Evolutionary conservation across 2,329 filamentous ascomycete genomes (phyloP).

Genomic region (Monilinia aucupariae): DNA sequence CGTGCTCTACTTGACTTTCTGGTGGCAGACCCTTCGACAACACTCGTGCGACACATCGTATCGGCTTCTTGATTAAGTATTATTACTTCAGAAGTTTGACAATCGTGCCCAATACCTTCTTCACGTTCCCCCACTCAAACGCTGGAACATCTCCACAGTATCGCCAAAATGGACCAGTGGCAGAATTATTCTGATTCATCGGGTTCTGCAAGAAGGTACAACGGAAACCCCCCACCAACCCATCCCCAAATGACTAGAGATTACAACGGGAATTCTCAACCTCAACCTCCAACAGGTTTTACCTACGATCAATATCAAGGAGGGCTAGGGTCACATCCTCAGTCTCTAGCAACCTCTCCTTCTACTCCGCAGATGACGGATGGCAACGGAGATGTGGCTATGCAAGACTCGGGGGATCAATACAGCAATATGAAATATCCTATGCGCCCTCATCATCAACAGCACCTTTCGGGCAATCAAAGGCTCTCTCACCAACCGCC

Average conservation of each 20-base stretch:
- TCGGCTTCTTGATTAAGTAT: neutral
- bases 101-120: slow-evolving; percentile 17
- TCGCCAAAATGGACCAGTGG: slow-evolving; percentile 56
- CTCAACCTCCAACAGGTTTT: slow-evolving; percentile 53
- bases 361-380: slow-evolving; percentile 58
- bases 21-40: slow-evolving; percentile 12
- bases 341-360: slow-evolving; percentile 54
- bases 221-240: slow-evolving; percentile 43
- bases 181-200: slow-evolving; percentile 62
- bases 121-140: slow-evolving; percentile 25
- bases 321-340: slow-evolving; percentile 39
- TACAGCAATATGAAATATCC: slow-evolving; percentile 80
- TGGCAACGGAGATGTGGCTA: slow-evolving; percentile 69
- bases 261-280: slow-evolving; percentile 38
- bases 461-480: slow-evolving; percentile 54
- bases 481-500: slow-evolving; percentile 61
- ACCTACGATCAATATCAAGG: slow-evolving; percentile 64
- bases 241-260: slow-evolving; percentile 46
- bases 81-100: slow-evolving; percentile 8
- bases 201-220: slow-evolving; percentile 60
- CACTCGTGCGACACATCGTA: slow-evolving; percentile 11
- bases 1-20: neutral
- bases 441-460: slow-evolving; percentile 70
- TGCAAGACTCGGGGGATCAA: slow-evolving; percentile 82
- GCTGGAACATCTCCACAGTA: slow-evolving; percentile 19